phyloP scores from a whole-genome alignment of 768 basidiomycete genomes.

The Lactarius evosmus region DNA sequence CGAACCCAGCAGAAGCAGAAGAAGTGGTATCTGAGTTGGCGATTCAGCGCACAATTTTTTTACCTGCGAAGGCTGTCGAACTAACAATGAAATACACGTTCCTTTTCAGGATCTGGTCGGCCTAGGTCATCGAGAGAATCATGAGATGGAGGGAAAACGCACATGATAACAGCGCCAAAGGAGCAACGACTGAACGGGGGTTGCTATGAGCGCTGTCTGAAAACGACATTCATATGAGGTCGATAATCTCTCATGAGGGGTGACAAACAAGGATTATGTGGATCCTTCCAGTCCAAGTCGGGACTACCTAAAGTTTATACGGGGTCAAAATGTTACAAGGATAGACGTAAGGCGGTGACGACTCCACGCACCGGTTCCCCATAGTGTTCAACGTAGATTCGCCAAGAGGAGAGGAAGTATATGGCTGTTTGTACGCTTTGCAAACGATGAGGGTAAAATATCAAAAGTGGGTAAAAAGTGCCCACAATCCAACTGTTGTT shows the following conservation, averaged over 20 bases:
- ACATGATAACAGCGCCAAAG: conserved; percentile 16
- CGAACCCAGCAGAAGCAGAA: conserved; percentile 2
- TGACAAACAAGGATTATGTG: conserved; percentile 3
- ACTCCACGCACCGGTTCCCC: conserved; percentile 5
- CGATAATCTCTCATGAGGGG: neutral
- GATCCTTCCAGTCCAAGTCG: neutral
- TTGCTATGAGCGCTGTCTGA: conserved; percentile 3
- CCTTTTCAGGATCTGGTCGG: neutral
- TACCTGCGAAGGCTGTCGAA: neutral
- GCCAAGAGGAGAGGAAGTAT: conserved; percentile 6
- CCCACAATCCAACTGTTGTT: conserved; percentile 7
- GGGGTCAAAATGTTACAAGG: neutral
- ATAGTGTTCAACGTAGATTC: conserved; percentile 1
- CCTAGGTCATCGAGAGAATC: neutral
- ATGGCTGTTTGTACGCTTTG: conserved; percentile 6
- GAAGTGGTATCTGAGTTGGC: neutral
- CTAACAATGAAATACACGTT: conserved; percentile 8
- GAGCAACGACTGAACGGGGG: conserved; percentile 9
- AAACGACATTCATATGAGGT: neutral
- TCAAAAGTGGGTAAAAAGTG: neutral
- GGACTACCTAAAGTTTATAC: neutral
- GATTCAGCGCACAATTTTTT: neutral
- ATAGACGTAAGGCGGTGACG: neutral
- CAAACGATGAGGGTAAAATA: neutral
- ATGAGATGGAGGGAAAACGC: neutral